These are phyloP conservation scores for Trichoderma virens DNA, from an alignment of 495 filamentous ascomycete genomes.

Conservation along the genomic window DNA sequence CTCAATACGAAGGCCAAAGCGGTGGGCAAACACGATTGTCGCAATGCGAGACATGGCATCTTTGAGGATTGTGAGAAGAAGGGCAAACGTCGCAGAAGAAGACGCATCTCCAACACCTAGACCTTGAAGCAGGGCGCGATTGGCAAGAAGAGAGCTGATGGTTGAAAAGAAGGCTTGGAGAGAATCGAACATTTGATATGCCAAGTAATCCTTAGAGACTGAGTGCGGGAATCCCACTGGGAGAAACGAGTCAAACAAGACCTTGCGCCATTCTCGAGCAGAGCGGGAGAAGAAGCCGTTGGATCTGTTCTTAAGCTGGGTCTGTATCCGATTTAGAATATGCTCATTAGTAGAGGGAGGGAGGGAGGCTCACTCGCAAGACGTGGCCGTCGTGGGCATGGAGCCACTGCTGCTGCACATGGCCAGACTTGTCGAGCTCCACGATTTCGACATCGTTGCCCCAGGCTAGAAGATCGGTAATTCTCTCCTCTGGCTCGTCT, in stretches of 20 bases:
- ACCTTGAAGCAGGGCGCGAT: constrained; percentile 85
- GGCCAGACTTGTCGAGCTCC: constrained; percentile 33
- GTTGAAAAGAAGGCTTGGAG: constrained; percentile 93
- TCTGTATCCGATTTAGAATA: neutral
- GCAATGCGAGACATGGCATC: constrained; percentile 78
- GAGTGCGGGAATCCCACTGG: constrained; percentile 87
- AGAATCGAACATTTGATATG: constrained; percentile 68
- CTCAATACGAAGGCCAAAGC: constrained; percentile 77
- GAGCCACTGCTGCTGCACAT: constrained; percentile 26
- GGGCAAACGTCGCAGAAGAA: constrained; percentile 77
- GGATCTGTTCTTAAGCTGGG: neutral
- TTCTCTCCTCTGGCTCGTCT: neutral
- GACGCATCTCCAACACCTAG: constrained; percentile 82
- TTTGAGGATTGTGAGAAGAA: constrained; percentile 80
- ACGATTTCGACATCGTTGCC: constrained; percentile 20
- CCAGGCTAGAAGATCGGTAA: constrained; percentile 20
- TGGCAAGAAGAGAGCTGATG: constrained; percentile 81
- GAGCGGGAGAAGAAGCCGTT: constrained; percentile 2
- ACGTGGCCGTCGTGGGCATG: constrained; percentile 18
- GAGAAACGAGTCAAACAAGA: constrained; percentile 68
- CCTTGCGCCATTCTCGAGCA: constrained; percentile 18
- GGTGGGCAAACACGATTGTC: constrained; percentile 85
- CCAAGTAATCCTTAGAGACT: constrained; percentile 81
- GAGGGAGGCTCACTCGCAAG: constrained; percentile 14
- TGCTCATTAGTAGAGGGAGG: neutral